These are phyloP conservation scores for Brassica incana DNA, from an alignment of 345 rosid genomes.

Conservation along the genomic window DNA sequence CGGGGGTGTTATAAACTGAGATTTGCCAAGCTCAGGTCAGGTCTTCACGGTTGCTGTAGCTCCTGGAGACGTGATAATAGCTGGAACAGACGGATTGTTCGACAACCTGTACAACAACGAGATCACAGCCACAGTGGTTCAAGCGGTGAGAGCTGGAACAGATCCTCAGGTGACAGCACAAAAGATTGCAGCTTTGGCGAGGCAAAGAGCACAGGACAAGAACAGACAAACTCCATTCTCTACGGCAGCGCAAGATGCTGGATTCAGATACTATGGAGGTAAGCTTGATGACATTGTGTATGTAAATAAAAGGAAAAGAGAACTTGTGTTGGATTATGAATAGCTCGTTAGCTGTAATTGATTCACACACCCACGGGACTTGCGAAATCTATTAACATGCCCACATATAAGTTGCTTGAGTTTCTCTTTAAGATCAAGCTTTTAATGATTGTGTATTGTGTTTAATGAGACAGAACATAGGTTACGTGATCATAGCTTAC, in stretches of 20 bases:
- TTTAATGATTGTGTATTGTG: too few species aligned
- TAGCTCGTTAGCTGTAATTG: background rate
- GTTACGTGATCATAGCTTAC: too few species aligned
- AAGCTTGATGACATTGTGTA: constrained; percentile 76
- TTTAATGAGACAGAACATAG: too few species aligned
- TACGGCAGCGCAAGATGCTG: constrained; percentile 98
- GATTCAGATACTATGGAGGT: constrained; percentile 97
- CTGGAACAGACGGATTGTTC: constrained; percentile 95
- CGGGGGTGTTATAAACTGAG: constrained; percentile 13
- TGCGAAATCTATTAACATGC: constrained; percentile 1
- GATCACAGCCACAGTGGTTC: constrained; percentile 93
- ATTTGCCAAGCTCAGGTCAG: constrained; percentile 94
- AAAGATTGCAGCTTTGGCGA: constrained; percentile 95
- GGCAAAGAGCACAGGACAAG: constrained; percentile 88
- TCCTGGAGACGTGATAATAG: constrained; percentile 86
- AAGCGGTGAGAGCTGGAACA: constrained; percentile 85
- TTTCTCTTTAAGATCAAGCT: too few species aligned
- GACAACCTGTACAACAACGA: constrained; percentile 96
- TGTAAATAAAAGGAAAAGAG: constrained; percentile 33
- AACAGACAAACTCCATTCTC: constrained; percentile 97
- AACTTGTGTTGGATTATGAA: background rate
- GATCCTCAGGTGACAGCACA: constrained; percentile 92
- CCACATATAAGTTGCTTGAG: constrained; percentile 4
- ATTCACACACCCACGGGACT: constrained; percentile 13
- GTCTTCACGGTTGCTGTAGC: constrained; percentile 82